Evolutionary conservation across 768 basidiomycete species (phyloP).

Genomic region (Mrakia gelida): DNA sequence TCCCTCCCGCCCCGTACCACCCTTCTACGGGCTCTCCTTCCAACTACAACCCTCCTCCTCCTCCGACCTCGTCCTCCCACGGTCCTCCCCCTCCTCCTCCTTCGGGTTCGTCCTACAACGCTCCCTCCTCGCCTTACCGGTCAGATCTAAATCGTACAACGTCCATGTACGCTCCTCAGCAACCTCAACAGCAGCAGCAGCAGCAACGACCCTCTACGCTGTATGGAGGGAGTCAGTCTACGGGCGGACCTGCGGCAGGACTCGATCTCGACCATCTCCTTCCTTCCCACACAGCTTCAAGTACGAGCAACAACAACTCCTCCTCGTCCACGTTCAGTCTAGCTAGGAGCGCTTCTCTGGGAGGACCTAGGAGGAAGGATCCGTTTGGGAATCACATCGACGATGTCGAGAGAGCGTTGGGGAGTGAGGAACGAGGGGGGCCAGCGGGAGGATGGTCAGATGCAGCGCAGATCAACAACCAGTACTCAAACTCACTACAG

Average conservation of each 20-base stretch:
- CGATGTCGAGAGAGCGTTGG: conserved; percentile 32
- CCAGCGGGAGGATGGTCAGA: neutral
- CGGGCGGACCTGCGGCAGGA: neutral
- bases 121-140: neutral
- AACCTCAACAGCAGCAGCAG: neutral
- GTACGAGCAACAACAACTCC: too few relatives aligned
- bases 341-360: conserved; percentile 29
- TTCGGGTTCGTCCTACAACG: neutral
- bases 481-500: too few relatives aligned
- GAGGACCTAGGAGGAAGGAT: conserved; percentile 24
- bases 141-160: neutral
- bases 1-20: neutral
- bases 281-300: neutral
- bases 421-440: neutral
- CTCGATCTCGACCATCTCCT: neutral
- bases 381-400: conserved; percentile 31
- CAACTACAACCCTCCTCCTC: neutral
- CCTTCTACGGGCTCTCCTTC: neutral
- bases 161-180: too few relatives aligned
- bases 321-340: conserved; percentile 17
- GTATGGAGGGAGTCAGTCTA: neutral
- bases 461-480: neutral
- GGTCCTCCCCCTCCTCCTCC: neutral
- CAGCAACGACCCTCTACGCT: neutral
- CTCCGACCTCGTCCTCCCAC: neutral